Base-by-base conservation (phyloP, 1,284 basidiomycete genomes). In the Xerocomus minutiporus region DNA sequence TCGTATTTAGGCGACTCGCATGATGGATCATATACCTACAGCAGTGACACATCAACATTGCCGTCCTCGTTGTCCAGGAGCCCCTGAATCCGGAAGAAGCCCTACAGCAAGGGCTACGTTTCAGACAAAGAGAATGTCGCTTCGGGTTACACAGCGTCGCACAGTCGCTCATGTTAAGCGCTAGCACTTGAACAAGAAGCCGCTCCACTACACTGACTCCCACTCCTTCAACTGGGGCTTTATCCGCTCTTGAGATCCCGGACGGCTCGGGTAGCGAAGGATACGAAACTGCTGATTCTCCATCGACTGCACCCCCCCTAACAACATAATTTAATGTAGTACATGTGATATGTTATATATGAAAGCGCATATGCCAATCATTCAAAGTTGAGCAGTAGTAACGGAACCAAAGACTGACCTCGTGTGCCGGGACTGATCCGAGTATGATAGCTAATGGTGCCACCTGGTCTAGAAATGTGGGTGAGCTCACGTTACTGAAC, bases 51-150 rank as follows among this genome's bases (percentile, higher is more conserved):
- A 20, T 20, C 20, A 20, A 20, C 20, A 20, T 20, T 20, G 20
- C 20, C 20, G 20, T 20, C 20, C 20, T 20, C 20, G 20, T 20
- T 20, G 20, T 20, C 20, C 20, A 20, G 20, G 20, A 78, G 80
- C 1, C 69, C 80, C 8, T 85, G 77, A 35, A 74, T 88, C 6
- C 71, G 83, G 46, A 72, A 85, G 49, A 73, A 82, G 32, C 71
- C 70, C 5, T 75, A 77, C 4, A 71, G 77, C 12, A 72, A 62
- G 67, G 53, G 56, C 59, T 53, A 58, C 48, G 38, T 57, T 8
- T 80, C 77, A 1, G 83, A 86, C 54, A 83, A 80, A 62, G 84
- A 85, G 65, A 84, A 86, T 17, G 50, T 45, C 3, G 34, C 48
- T 1, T 58, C 64, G 2, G 61, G 66, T 0, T 69, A 68, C 36